Conservation (phyloP, 2,329 filamentous ascomycete genomes). For the Aspergillus ustus region DNA sequence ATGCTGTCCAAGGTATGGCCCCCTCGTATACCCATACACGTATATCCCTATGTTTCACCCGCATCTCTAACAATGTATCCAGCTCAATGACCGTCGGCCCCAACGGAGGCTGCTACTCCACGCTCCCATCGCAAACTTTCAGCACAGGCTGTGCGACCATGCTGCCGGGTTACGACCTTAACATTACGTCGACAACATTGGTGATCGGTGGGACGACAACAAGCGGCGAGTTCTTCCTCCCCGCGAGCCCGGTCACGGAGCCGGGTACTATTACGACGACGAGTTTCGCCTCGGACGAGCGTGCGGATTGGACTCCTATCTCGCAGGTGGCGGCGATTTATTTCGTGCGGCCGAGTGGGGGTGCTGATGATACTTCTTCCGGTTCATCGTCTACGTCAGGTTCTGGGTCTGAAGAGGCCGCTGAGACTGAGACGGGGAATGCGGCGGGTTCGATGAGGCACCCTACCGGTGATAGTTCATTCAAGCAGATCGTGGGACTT, state of each 20-base stretch:
- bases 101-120: conserved; percentile 9
- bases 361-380: too few species aligned
- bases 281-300: background rate
- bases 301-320: background rate
- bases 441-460: too few species aligned
- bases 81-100: conserved; percentile 10
- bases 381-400: too few species aligned
- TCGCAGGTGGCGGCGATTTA: background rate
- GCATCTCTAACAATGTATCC: background rate
- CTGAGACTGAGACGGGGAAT: too few species aligned
- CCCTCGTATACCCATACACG: background rate
- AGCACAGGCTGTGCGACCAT: conserved; percentile 5
- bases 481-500: background rate
- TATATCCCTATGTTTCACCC: background rate
- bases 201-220: background rate
- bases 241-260: background rate
- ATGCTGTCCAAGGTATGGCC: conserved; percentile 15
- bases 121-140: conserved; percentile 1
- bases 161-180: background rate
- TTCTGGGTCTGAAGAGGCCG: too few species aligned
- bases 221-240: background rate
- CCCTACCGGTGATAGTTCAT: too few species aligned
- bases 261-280: background rate
- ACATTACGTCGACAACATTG: background rate
- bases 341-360: background rate